phyloP scores from a whole-genome alignment of 1,284 basidiomycete genomes.

The Exsudoporus floridanus region DNA sequence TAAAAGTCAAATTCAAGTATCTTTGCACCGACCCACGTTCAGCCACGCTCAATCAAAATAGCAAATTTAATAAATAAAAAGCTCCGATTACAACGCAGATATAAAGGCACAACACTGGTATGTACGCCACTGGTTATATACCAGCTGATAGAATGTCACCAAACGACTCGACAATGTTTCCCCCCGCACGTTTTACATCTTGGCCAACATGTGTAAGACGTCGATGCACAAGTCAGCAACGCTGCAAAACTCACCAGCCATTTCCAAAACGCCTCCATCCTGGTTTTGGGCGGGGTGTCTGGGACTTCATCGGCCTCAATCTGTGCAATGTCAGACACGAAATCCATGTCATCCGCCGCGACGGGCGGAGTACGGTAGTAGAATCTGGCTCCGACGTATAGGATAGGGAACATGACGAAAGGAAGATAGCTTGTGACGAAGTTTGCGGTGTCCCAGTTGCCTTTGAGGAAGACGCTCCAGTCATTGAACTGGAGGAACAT shows the following conservation, averaged over 20 bases:
- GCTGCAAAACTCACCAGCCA: constrained; percentile 57
- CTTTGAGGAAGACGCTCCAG: constrained; percentile 74
- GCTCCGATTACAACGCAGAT: constrained; percentile 11
- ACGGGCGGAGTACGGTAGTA: constrained; percentile 50
- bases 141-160: background rate
- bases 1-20: constrained; percentile 10
- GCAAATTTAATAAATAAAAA: background rate
- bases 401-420: constrained; percentile 69
- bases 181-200: constrained; percentile 26
- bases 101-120: constrained; percentile 8
- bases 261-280: constrained; percentile 64
- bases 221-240: background rate
- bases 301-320: constrained; percentile 72
- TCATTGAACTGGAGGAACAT: constrained; percentile 59
- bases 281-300: constrained; percentile 71
- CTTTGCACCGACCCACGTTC: background rate
- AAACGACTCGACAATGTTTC: background rate
- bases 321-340: constrained; percentile 67
- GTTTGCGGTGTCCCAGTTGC: constrained; percentile 54
- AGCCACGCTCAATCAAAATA: background rate
- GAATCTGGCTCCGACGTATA: constrained; percentile 63
- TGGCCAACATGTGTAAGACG: constrained; percentile 3
- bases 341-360: constrained; percentile 72
- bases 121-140: background rate
- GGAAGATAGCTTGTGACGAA: constrained; percentile 84